phyloP scores from a whole-genome alignment of 1,284 basidiomycete species.

The Ceratobasidium sp. region DNA sequence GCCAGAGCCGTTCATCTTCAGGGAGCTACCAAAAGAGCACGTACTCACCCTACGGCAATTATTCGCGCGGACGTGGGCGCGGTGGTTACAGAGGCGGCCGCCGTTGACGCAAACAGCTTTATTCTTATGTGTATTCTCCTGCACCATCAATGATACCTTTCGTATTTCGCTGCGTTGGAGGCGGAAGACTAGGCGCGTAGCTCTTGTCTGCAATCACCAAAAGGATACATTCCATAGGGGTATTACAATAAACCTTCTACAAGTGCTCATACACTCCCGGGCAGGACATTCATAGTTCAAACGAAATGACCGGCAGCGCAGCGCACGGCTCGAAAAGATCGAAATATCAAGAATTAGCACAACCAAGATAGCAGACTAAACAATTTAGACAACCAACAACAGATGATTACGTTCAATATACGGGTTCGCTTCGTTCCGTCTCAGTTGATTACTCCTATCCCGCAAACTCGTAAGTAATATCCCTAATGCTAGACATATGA shows the following conservation, averaged over 20 bases:
- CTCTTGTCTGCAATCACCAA: neutral
- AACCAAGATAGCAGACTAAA: too few relatives aligned
- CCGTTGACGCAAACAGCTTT: neutral
- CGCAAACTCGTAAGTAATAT: neutral
- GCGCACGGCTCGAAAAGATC: slow-evolving; percentile 3
- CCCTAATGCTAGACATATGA: neutral
- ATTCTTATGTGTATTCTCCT: neutral
- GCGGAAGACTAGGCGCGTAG: neutral
- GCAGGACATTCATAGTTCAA: slow-evolving; percentile 26
- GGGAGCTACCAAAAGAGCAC: slow-evolving; percentile 11
- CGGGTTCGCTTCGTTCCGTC: neutral
- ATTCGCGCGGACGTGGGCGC: slow-evolving; percentile 21
- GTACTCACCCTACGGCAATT: slow-evolving; percentile 12
- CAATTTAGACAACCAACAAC: neutral
- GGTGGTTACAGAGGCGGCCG: too few relatives aligned
- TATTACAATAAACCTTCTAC: slow-evolving; percentile 30
- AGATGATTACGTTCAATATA: neutral
- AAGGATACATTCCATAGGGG: slow-evolving; percentile 3
- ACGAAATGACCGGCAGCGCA: slow-evolving; percentile 20
- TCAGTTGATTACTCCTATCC: neutral
- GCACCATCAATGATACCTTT: neutral
- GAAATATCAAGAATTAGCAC: slow-evolving; percentile 21
- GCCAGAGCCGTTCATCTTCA: slow-evolving; percentile 6
- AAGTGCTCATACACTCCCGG: slow-evolving; percentile 6
- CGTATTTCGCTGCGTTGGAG: too few relatives aligned